phyloP scores from a whole-genome alignment of 2,329 filamentous ascomycete genomes.

The Penicillium sp. region DNA sequence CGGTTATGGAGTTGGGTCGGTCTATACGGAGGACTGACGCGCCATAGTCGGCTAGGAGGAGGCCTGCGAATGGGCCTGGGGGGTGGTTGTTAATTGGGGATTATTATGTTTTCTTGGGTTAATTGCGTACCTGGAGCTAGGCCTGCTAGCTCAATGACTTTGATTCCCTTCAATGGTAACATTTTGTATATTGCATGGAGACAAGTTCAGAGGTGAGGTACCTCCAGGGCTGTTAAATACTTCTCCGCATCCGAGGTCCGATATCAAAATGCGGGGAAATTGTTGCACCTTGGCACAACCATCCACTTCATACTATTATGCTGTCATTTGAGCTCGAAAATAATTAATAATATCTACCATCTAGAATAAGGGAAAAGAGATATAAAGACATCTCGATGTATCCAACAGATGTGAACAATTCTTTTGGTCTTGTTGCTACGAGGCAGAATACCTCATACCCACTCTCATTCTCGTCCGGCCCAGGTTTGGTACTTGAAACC shows the following conservation, averaged over 20 bases:
- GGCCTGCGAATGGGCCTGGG: constrained; percentile 79
- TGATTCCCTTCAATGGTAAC: constrained; percentile 53
- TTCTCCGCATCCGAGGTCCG: constrained; percentile 19
- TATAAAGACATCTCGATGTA: not conserved
- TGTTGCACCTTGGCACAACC: not conserved
- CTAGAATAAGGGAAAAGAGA: too few relatives aligned
- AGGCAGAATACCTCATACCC: too few relatives aligned
- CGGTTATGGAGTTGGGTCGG: constrained; percentile 54
- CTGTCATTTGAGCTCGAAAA: too few relatives aligned
- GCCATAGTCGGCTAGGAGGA: constrained; percentile 86
- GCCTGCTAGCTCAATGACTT: constrained; percentile 67
- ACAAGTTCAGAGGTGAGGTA: not conserved
- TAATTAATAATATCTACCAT: too few relatives aligned
- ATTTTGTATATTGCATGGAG: constrained; percentile 12
- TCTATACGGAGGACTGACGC: constrained; percentile 87
- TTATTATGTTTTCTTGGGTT: not conserved
- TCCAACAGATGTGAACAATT: too few relatives aligned
- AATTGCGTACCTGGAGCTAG: constrained; percentile 59
- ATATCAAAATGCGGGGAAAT: constrained; percentile 11
- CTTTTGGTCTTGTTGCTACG: too few relatives aligned
- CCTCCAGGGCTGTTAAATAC: not conserved
- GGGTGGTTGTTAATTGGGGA: constrained; percentile 7
- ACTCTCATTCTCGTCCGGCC: too few relatives aligned
- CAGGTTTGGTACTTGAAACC: too few relatives aligned
- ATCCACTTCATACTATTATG: too few relatives aligned